These are phyloP conservation scores for Hyaloperonospora brassicae DNA, from an alignment of 352 stramenopile species.

Conservation along the genomic window DNA sequence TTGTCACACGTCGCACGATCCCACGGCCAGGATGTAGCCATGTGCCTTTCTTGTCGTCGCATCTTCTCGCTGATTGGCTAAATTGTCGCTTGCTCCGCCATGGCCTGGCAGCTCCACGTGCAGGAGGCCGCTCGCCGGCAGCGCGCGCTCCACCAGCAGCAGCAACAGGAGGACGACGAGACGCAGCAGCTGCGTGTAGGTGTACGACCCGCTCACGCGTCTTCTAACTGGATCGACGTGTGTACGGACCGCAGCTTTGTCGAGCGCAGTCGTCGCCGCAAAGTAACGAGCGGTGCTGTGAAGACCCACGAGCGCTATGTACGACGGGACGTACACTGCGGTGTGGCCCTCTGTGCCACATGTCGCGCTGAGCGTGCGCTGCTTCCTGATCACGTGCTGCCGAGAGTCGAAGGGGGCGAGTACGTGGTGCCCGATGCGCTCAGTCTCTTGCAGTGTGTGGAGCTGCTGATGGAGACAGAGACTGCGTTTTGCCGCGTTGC, in stretches of 20 bases:
- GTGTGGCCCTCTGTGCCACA: constrained; percentile 35
- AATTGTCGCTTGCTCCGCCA: constrained; percentile 8
- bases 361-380: constrained; percentile 30
- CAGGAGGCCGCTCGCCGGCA: constrained; percentile 26
- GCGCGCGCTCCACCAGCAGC: constrained; percentile 10
- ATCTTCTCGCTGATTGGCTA: constrained; percentile 2
- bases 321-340: constrained; percentile 63
- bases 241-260: constrained; percentile 55
- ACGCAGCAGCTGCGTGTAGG: constrained; percentile 19
- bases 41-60: too few relatives aligned
- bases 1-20: too few relatives aligned
- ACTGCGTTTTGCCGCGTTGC: constrained; percentile 32
- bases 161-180: constrained; percentile 26
- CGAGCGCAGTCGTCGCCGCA: constrained; percentile 66
- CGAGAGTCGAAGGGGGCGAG: constrained; percentile 30
- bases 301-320: constrained; percentile 67
- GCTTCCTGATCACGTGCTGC: constrained; percentile 24
- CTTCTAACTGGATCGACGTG: constrained; percentile 41
- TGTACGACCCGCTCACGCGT: constrained; percentile 14
- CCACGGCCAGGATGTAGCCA: too few relatives aligned
- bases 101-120: constrained; percentile 29
- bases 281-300: constrained; percentile 42
- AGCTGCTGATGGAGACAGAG: constrained; percentile 55
- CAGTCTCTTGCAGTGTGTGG: constrained; percentile 64
- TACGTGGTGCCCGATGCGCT: constrained; percentile 70